Evolutionary conservation across 768 basidiomycete species (phyloP).

Genomic region (Panus rudis): DNA sequence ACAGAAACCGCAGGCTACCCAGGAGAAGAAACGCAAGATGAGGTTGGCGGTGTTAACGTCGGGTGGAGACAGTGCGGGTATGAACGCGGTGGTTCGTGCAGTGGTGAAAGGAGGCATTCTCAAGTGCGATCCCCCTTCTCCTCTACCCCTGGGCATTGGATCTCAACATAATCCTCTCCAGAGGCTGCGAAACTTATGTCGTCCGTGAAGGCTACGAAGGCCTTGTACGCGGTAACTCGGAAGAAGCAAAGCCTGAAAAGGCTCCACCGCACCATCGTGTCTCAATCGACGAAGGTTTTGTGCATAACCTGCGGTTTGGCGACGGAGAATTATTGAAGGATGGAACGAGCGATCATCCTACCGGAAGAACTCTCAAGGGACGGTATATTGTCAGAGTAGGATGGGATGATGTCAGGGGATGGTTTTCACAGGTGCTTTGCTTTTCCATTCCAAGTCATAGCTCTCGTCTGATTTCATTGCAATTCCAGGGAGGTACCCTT

Average conservation of each 20-base stretch:
- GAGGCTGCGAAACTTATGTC: constrained; percentile 93
- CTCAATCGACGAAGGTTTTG: constrained; percentile 31
- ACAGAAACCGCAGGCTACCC: too few species aligned
- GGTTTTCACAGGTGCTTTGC: constrained; percentile 71
- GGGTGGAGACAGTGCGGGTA: constrained; percentile 96
- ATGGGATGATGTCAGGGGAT: constrained; percentile 96
- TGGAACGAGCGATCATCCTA: constrained; percentile 67
- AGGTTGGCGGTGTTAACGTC: constrained; percentile 93
- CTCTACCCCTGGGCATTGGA: background rate
- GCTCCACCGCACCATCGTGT: constrained; percentile 10
- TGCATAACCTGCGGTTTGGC: constrained; percentile 77
- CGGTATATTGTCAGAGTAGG: constrained; percentile 92
- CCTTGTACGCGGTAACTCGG: constrained; percentile 84
- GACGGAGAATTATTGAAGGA: constrained; percentile 72
- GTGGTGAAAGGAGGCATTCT: constrained; percentile 91
- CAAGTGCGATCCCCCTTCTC: constrained; percentile 43
- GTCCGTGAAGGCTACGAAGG: constrained; percentile 99
- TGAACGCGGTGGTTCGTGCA: constrained; percentile 92
- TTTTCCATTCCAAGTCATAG: background rate
- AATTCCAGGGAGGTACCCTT: constrained; percentile 77
- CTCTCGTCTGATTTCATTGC: background rate
- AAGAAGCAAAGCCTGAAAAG: constrained; percentile 21
- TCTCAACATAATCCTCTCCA: constrained; percentile 24
- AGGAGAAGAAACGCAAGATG: constrained; percentile 38
- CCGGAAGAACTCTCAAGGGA: constrained; percentile 75